These are phyloP conservation scores for Lagenaria siceraria DNA, from an alignment of 306 rosid genomes.

Conservation along the genomic window DNA sequence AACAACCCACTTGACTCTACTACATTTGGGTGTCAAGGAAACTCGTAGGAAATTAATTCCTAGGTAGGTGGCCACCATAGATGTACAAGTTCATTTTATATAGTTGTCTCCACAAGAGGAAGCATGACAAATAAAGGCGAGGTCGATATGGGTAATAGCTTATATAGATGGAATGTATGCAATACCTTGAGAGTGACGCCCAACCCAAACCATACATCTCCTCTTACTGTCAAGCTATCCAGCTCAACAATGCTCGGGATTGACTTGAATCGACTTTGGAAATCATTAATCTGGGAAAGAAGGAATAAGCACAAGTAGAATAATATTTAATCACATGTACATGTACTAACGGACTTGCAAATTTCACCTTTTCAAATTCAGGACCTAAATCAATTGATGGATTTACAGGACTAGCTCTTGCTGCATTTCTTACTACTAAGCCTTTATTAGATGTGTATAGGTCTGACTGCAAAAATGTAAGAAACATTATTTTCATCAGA, in stretches of 20 bases:
- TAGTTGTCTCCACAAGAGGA: background rate
- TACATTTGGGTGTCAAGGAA: too few species aligned
- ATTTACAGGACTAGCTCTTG: constrained; percentile 43
- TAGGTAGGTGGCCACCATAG: too few species aligned
- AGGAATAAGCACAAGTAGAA: constrained; percentile 4
- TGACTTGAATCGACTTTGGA: constrained; percentile 52
- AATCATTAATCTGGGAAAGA: constrained; percentile 42
- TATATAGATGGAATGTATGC: background rate
- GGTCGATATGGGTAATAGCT: background rate
- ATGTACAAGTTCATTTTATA: background rate
- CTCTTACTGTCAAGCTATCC: constrained; percentile 57
- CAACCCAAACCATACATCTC: constrained; percentile 74
- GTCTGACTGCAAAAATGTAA: constrained; percentile 48
- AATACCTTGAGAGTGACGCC: constrained; percentile 54
- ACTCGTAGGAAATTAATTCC: too few species aligned
- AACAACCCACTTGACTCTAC: too few species aligned
- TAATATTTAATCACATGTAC: background rate
- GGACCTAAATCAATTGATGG: constrained; percentile 61
- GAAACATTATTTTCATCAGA: constrained; percentile 1
- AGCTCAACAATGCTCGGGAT: constrained; percentile 49
- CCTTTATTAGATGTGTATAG: constrained; percentile 39
- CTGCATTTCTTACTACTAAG: constrained; percentile 40
- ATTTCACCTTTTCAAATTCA: constrained; percentile 56
- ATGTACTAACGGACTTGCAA: background rate
- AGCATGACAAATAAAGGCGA: background rate